These are phyloP conservation scores for Arthrinium puccinioides DNA, from an alignment of 2,329 filamentous ascomycete genomes.

Conservation along the genomic window DNA sequence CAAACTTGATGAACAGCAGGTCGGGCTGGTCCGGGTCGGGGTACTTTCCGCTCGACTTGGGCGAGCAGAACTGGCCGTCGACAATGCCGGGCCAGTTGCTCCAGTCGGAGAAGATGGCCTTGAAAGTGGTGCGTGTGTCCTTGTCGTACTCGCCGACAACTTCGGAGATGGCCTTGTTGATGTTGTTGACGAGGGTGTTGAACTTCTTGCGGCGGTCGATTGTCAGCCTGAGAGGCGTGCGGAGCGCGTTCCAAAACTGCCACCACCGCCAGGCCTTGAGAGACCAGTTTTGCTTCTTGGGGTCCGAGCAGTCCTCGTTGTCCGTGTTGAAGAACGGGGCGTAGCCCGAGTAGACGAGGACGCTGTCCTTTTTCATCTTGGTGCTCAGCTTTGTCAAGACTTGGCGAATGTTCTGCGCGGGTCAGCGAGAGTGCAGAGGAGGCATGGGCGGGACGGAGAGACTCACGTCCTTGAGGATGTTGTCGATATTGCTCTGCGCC, in stretches of 20 bases:
- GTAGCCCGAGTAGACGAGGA: conserved; percentile 22
- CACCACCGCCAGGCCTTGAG: neutral
- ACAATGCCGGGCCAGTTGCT: conserved; percentile 5
- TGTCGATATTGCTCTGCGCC: conserved; percentile 18
- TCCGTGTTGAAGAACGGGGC: conserved; percentile 25
- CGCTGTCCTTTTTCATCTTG: conserved; percentile 21
- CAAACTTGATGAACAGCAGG: conserved; percentile 25
- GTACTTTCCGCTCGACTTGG: conserved; percentile 12
- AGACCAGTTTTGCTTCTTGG: conserved; percentile 12
- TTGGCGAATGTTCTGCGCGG: conserved; percentile 18
- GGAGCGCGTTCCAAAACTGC: neutral
- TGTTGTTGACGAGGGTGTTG: conserved; percentile 17
- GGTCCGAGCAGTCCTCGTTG: conserved; percentile 13
- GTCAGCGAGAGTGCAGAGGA: too few relatives aligned
- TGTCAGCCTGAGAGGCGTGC: conserved; percentile 8
- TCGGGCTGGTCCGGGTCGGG: conserved; percentile 21
- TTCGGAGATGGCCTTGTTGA: conserved; percentile 19
- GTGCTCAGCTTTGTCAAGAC: conserved; percentile 16
- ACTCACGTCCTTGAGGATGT: conserved; percentile 19
- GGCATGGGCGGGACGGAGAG: too few relatives aligned
- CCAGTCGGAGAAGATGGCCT: neutral
- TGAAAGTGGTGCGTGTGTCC: neutral
- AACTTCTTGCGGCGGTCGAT: conserved; percentile 19
- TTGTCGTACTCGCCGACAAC: conserved; percentile 8
- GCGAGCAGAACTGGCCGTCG: conserved; percentile 23